These are phyloP conservation scores for Tetrahymena malaccensis DNA, from an alignment of 73 alveolate genomes.

Conservation along the genomic window DNA sequence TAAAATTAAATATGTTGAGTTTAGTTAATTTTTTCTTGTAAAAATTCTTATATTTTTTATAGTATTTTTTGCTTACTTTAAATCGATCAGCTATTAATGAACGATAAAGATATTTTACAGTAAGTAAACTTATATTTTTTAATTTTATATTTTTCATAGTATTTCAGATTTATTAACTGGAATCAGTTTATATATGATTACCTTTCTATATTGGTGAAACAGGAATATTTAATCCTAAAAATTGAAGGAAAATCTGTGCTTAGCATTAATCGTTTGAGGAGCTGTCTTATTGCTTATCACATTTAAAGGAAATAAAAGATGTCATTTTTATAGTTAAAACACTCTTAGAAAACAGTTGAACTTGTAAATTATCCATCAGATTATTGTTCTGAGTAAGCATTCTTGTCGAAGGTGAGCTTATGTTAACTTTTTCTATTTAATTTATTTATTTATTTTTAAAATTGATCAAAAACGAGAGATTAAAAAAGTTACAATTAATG, in stretches of 20 bases:
- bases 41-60: no score
- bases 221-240: not conserved
- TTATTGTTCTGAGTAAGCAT: not conserved
- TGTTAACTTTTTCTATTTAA: not conserved
- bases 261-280: not conserved
- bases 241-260: not conserved
- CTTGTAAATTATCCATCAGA: not conserved
- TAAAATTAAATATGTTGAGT: no score
- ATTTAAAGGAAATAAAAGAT: not conserved
- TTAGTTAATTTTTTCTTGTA: no score
- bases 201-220: not conserved
- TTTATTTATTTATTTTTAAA: no score
- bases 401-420: not conserved
- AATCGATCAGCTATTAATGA: no score
- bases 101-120: no score
- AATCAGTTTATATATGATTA: no score
- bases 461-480: no score
- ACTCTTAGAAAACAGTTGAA: not conserved
- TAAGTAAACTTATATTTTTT: no score
- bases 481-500: not conserved
- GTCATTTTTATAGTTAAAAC: not conserved
- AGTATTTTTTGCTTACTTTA: no score
- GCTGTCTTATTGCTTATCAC: not conserved
- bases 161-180: no score
- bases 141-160: no score